A percentile compares a stretch with the other conserved stretches of the same genome.
Conservation (phyloP, 2,329 filamentous ascomycete genomes). For the Colletotrichum sp. region DNA sequence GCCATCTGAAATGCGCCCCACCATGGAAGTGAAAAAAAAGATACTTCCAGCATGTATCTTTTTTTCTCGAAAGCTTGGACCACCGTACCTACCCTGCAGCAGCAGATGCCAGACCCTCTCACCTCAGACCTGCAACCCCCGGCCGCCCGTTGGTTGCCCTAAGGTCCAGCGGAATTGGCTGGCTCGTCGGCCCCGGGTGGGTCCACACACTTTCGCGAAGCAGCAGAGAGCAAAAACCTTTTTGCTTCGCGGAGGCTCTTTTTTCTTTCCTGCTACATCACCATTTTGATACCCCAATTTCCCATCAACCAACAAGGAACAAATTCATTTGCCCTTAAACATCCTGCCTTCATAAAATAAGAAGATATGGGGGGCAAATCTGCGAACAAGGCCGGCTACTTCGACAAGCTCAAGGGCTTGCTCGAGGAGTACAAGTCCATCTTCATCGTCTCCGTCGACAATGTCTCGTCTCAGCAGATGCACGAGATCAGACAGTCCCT, state of each 20-base stretch:
- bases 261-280: slow-evolving; percentile 5
- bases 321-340: slow-evolving; percentile 81
- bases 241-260: not conserved
- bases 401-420: slow-evolving; percentile 98
- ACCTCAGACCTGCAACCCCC: not conserved
- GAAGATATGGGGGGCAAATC: slow-evolving; percentile 99
- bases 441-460: slow-evolving; percentile 98
- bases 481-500: slow-evolving; percentile 97
- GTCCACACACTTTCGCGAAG: slow-evolving; percentile 7
- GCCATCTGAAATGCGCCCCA: not conserved
- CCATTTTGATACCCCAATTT: slow-evolving; percentile 23
- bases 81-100: not conserved
- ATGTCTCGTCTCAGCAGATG: slow-evolving; percentile 99
- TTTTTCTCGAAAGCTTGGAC: slow-evolving; percentile 4
- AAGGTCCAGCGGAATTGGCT: not conserved
- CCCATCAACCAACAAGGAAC: slow-evolving; percentile 19
- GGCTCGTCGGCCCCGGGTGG: not conserved
- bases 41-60: slow-evolving; percentile 38
- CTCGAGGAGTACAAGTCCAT: slow-evolving; percentile 96
- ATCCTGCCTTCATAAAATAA: slow-evolving; percentile 90
- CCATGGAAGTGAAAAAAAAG: slow-evolving; percentile 32
- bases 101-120: not conserved
- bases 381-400: slow-evolving; percentile 93
- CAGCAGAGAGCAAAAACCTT: slow-evolving; percentile 18
- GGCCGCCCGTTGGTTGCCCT: not conserved